A percentile compares a stretch with the other conserved stretches of the same genome.
These are phyloP conservation scores for Pestalotiopsis sp. DNA, from an alignment of 2,329 filamentous ascomycete species.

Conservation along the genomic window DNA sequence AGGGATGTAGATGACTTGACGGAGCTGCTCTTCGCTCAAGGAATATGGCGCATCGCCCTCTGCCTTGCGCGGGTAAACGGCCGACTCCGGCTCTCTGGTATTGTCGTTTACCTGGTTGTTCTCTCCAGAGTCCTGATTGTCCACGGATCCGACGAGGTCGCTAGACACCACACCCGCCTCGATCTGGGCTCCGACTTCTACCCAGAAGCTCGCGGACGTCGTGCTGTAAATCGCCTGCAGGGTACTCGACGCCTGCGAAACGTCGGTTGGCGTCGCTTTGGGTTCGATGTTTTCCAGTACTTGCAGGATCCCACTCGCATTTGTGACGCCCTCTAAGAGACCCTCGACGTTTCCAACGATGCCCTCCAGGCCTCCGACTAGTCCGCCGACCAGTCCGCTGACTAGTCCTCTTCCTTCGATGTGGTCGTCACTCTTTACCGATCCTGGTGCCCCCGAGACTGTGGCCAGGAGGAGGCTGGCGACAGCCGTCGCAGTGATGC, in stretches of 20 bases:
- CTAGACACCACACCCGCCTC: neutral
- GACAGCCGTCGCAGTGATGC: neutral
- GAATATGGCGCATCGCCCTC: conserved; percentile 10
- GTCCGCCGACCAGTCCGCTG: neutral
- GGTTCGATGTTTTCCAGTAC: neutral
- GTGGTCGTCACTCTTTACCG: neutral
- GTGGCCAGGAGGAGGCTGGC: neutral
- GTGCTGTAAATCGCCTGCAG: conserved; percentile 6
- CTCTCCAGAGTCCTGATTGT: neutral
- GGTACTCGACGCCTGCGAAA: neutral
- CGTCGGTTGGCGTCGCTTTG: neutral
- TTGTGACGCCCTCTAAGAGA: conserved; percentile 4
- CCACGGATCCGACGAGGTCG: neutral
- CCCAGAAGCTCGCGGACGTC: conserved; percentile 1
- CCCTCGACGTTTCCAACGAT: neutral
- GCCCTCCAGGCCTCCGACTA: neutral
- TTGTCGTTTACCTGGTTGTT: conserved; percentile 9
- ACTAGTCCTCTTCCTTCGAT: neutral
- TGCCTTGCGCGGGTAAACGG: conserved; percentile 6
- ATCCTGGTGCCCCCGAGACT: neutral
- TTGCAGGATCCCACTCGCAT: neutral
- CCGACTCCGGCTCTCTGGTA: neutral
- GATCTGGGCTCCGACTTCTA: neutral
- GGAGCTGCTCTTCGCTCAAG: conserved; percentile 9
- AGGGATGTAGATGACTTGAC: conserved; percentile 14